phyloP scores from a whole-genome alignment of 2,329 filamentous ascomycete genomes.

The Hypoxylon sp. region DNA sequence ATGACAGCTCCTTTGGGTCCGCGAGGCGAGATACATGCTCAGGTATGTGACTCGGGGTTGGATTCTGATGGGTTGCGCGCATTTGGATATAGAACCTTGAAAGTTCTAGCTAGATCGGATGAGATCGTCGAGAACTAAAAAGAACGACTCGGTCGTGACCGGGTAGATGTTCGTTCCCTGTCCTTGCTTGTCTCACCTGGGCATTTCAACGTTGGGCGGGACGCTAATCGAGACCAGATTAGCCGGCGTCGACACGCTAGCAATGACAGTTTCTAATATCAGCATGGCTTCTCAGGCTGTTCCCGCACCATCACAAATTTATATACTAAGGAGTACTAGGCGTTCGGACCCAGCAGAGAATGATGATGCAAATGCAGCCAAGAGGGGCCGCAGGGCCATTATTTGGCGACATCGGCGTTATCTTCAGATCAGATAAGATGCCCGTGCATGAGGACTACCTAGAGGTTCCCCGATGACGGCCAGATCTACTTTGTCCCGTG shows the following conservation, averaged over 20 bases:
- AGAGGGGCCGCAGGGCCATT: conserved; percentile 41
- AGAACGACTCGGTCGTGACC: conserved; percentile 3
- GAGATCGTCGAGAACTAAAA: conserved; percentile 3
- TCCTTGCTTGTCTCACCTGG: conserved; percentile 20
- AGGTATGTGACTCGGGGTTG: conserved; percentile 21
- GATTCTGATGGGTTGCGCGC: conserved; percentile 20
- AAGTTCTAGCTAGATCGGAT: conserved; percentile 20
- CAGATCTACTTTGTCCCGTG: conserved; percentile 3
- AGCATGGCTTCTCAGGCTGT: conserved; percentile 15
- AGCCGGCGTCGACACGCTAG: conserved; percentile 18
- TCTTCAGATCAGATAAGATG: conserved; percentile 70
- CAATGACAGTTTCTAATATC: conserved; percentile 15
- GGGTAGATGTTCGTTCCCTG: conserved; percentile 5
- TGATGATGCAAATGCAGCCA: conserved; percentile 45
- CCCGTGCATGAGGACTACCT: conserved; percentile 48
- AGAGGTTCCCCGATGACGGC: conserved; percentile 40
- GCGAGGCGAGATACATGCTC: conserved; percentile 10
- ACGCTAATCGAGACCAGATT: conserved; percentile 28
- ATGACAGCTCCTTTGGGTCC: conserved; percentile 23
- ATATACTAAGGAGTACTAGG: conserved; percentile 15
- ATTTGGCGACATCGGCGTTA: conserved; percentile 63
- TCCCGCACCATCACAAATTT: conserved; percentile 13
- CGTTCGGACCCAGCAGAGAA: conserved; percentile 17
- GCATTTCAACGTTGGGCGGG: conserved; percentile 16
- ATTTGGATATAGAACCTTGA: conserved; percentile 10